Evolutionary conservation across 345 rosid species (phyloP).

Genomic region (Draba incana): DNA sequence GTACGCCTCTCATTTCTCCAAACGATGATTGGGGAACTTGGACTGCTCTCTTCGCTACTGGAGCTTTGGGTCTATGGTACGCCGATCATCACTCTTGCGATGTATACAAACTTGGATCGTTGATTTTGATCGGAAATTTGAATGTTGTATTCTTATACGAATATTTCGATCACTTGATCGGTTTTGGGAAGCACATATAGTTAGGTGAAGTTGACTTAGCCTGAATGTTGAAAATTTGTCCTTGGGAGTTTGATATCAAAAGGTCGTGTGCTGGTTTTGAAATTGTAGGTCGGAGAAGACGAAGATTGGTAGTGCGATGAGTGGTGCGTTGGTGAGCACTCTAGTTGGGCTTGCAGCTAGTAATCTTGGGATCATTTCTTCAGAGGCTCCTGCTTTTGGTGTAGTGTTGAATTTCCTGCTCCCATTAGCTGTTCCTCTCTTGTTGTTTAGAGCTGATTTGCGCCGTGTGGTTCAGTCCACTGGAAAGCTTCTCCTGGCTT

Average conservation of each 20-base stretch:
- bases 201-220: constrained; percentile 12
- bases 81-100: not conserved
- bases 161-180: constrained; percentile 6
- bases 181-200: not conserved
- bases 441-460: constrained; percentile 80
- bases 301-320: constrained; percentile 73
- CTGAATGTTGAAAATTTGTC: not conserved
- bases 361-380: constrained; percentile 72
- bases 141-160: not conserved
- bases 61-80: constrained; percentile 89
- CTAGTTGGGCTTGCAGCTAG: constrained; percentile 83
- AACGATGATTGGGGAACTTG: constrained; percentile 83
- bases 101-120: not conserved
- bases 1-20: constrained; percentile 65
- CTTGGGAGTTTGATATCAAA: not conserved
- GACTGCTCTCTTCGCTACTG: constrained; percentile 77
- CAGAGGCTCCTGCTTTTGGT: constrained; percentile 66
- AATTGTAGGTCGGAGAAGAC: constrained; percentile 86
- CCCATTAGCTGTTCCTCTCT: constrained; percentile 75
- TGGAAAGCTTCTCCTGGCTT: constrained; percentile 73
- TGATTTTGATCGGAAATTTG: constrained; percentile 1
- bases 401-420: constrained; percentile 72
- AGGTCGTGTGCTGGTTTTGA: constrained; percentile 7
- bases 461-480: constrained; percentile 74
- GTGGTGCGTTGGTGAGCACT: constrained; percentile 88